These are phyloP conservation scores for Tricholoma matsutake DNA, from an alignment of 768 basidiomycete species.

Conservation along the genomic window DNA sequence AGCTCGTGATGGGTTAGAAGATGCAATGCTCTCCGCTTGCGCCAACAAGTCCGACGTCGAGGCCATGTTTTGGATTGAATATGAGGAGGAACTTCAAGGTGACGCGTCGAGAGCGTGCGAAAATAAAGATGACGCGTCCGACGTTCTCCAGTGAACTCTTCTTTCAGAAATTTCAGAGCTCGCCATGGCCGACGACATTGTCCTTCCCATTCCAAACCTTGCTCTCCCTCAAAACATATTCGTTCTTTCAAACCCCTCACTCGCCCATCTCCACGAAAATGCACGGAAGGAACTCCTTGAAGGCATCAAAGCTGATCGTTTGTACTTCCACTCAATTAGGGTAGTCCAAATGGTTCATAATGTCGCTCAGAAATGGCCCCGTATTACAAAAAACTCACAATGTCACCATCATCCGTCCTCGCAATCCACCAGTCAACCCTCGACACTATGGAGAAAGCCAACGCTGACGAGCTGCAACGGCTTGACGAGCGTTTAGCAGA, in stretches of 20 bases:
- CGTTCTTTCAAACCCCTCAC: conserved; percentile 58
- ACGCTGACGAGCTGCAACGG: conserved; percentile 66
- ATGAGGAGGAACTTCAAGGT: conserved; percentile 12
- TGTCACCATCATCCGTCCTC: conserved; percentile 43
- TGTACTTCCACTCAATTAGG: conserved; percentile 26
- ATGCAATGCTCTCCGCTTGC: conserved; percentile 50
- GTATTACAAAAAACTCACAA: conserved; percentile 63
- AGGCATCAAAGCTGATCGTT: conserved; percentile 79
- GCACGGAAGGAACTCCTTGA: conserved; percentile 65
- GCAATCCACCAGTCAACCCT: conserved; percentile 52
- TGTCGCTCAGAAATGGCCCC: conserved; percentile 76
- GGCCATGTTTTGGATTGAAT: conserved; percentile 1
- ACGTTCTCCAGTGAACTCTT: conserved; percentile 1
- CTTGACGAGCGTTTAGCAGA: conserved; percentile 79
- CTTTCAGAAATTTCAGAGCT: conserved; percentile 13
- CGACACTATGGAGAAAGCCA: conserved; percentile 60
- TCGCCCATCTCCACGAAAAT: conserved; percentile 62
- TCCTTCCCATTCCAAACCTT: conserved; percentile 86
- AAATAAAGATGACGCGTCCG: conserved; percentile 34
- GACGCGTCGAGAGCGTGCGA: conserved; percentile 36
- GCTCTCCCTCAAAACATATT: conserved; percentile 78
- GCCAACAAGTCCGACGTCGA: conserved; percentile 45
- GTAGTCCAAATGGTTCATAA: not conserved
- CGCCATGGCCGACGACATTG: conserved; percentile 77
- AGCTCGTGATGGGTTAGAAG: conserved; percentile 54